Conservation (phyloP, 1,284 basidiomycete genomes). For the Puccinia horiana region DNA sequence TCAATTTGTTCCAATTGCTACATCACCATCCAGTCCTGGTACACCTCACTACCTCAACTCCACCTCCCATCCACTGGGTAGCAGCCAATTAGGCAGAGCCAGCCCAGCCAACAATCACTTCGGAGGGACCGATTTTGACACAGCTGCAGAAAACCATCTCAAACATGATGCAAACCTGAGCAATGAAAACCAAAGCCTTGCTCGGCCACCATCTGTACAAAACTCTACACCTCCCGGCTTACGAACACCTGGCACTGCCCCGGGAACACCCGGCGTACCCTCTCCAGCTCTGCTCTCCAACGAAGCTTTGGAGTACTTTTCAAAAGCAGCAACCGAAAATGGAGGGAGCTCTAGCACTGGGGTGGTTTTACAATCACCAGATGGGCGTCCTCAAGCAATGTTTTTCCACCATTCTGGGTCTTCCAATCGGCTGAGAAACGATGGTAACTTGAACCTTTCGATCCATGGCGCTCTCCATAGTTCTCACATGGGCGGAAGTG, state of each 20-base stretch:
- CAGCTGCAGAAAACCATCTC: conserved; percentile 37
- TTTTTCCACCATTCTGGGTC: conserved; percentile 46
- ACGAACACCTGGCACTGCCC: conserved; percentile 45
- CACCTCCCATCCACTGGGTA: conserved; percentile 4
- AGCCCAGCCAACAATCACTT: conserved; percentile 18
- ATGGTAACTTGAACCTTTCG: not conserved
- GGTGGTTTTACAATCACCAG: conserved; percentile 40
- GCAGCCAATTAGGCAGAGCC: conserved; percentile 24
- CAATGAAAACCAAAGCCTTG: not conserved
- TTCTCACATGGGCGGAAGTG: not conserved
- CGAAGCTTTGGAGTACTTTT: conserved; percentile 49
- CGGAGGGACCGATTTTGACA: conserved; percentile 32
- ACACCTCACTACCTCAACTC: conserved; percentile 53
- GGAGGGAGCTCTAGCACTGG: conserved; percentile 40
- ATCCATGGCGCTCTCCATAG: not conserved
- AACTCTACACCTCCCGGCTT: conserved; percentile 39
- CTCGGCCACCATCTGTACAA: conserved; percentile 17
- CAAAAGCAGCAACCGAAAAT: conserved; percentile 45
- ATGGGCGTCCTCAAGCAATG: conserved; percentile 47
- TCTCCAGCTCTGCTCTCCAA: conserved; percentile 39
- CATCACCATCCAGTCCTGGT: conserved; percentile 67
- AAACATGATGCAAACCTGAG: conserved; percentile 11
- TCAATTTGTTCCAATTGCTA: conserved; percentile 86
- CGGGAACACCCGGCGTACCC: conserved; percentile 40
- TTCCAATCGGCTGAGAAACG: conserved; percentile 27